phyloP scores from a whole-genome alignment of 441 rosid genomes.

The Corymbia calophylla region DNA sequence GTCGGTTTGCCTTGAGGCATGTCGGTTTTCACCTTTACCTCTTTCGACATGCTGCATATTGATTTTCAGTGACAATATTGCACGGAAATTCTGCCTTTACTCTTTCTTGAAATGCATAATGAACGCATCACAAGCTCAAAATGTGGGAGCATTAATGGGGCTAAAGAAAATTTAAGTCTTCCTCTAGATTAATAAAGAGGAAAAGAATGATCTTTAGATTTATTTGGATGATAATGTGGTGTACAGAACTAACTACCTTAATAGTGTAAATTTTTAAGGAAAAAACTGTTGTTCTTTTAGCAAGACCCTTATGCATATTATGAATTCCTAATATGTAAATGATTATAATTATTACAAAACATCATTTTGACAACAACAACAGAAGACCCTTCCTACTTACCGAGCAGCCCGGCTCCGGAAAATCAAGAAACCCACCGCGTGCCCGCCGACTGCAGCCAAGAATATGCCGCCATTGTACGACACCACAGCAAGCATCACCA shows the following conservation, averaged over 20 bases:
- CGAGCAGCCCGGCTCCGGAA: slow-evolving; percentile 28
- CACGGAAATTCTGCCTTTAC: not conserved
- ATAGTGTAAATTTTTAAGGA: not conserved
- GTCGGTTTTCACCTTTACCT: not conserved
- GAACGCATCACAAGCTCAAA: not conserved
- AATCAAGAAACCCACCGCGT: slow-evolving; percentile 32
- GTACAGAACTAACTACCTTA: not conserved
- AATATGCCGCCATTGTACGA: slow-evolving; percentile 57
- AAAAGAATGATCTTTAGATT: not conserved
- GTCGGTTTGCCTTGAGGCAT: not conserved
- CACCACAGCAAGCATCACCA: slow-evolving; percentile 55
- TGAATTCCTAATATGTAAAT: not conserved
- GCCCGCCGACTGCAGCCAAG: slow-evolving; percentile 40
- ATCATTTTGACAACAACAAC: not conserved
- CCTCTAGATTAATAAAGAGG: not conserved
- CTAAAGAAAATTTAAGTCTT: not conserved
- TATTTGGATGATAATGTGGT: not conserved
- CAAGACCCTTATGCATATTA: not conserved
- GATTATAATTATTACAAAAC: not conserved
- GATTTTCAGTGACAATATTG: not conserved
- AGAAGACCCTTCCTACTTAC: not conserved
- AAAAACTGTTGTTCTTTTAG: not conserved
- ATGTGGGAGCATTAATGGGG: not conserved
- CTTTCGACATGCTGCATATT: not conserved
- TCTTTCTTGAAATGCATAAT: not conserved